Conservation (phyloP, 352 stramenopile species). For the Nothophytophthora sp. region DNA sequence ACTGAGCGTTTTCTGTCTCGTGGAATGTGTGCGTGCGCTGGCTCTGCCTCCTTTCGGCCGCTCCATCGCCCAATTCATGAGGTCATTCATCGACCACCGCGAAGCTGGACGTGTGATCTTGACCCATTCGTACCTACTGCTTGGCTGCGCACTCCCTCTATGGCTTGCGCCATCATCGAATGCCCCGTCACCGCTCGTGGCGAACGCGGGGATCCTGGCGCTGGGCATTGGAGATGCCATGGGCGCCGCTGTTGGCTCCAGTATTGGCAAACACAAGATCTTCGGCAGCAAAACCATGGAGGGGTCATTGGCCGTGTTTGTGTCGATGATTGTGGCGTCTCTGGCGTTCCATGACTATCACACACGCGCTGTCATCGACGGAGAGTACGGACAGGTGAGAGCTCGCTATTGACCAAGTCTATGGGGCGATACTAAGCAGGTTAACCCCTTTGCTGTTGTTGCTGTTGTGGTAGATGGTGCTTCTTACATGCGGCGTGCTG, state of each 20-base stretch:
- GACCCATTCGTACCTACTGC: conserved; percentile 78
- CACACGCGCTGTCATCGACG: conserved; percentile 9
- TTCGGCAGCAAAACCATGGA: conserved; percentile 74
- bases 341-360: conserved; percentile 50
- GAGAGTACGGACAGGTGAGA: conserved; percentile 38
- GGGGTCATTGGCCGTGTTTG: conserved; percentile 56
- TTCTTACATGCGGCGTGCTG: conserved; percentile 30
- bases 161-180: conserved; percentile 46
- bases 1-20: conserved; percentile 64
- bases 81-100: conserved; percentile 74
- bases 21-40: conserved; percentile 68
- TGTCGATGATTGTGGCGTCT: conserved; percentile 61
- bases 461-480: conserved; percentile 17
- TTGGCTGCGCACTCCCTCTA: conserved; percentile 72
- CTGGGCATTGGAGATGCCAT: conserved; percentile 80
- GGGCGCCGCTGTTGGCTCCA: conserved; percentile 65
- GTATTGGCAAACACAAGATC: conserved; percentile 42
- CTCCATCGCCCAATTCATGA: conserved; percentile 59
- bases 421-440: neutral
- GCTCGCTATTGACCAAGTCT: neutral
- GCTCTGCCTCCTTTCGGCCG: conserved; percentile 58
- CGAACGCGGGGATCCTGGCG: conserved; percentile 71
- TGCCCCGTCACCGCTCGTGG: conserved; percentile 20
- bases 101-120: conserved; percentile 69
- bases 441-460: conserved; percentile 4